Percentiles rank a stretch among this genome's conserved stretches.
Evolutionary conservation across 73 alveolate species (phyloP).

Genomic region (Stentor coeruleus): DNA sequence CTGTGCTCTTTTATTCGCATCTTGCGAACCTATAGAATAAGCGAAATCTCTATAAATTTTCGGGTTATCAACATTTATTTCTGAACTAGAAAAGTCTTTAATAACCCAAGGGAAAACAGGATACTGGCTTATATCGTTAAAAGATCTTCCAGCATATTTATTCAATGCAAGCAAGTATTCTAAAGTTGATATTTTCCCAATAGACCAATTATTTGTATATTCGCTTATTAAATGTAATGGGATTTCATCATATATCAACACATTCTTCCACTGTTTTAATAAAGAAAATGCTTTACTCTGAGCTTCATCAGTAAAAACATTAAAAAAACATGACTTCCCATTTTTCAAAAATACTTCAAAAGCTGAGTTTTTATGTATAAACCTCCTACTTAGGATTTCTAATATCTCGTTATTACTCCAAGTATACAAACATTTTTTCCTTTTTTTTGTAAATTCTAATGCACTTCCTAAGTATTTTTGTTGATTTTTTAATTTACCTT

Average conservation of each 20-base stretch:
- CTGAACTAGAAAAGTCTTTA: neutral
- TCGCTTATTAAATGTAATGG: slow-evolving; percentile 7
- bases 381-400: neutral
- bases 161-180: slow-evolving; percentile 65
- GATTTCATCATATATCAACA: neutral
- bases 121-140: slow-evolving; percentile 64
- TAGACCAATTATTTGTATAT: slow-evolving; percentile 71
- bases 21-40: slow-evolving; percentile 47
- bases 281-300: slow-evolving; percentile 16
- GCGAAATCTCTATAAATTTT: slow-evolving; percentile 42
- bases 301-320: slow-evolving; percentile 30
- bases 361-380: slow-evolving; percentile 40
- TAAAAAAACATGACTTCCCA: slow-evolving; percentile 43
- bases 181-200: slow-evolving; percentile 65
- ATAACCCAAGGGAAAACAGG: slow-evolving; percentile 48
- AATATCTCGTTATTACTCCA: neutral
- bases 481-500: neutral
- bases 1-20: slow-evolving; percentile 76
- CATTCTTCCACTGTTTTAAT: neutral
- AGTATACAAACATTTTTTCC: neutral
- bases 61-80: slow-evolving; percentile 36
- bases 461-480: neutral
- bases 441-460: neutral
- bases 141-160: slow-evolving; percentile 51
- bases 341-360: slow-evolving; percentile 41